Base-by-base conservation (phyloP, 2,329 filamentous ascomycete species). In the Aspergillus fructus region DNA sequence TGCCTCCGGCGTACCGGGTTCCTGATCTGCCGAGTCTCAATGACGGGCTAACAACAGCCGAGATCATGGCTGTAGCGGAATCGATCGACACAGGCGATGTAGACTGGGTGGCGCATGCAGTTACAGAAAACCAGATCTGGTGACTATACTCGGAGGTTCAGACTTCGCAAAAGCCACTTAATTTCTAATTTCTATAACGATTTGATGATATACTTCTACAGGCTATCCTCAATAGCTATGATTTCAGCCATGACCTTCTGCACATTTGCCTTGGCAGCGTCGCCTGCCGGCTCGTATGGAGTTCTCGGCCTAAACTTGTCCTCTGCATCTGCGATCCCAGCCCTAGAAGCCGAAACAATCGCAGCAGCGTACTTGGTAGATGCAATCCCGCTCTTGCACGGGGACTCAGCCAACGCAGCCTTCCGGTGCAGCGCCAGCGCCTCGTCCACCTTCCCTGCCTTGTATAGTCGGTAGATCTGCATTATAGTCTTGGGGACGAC, bases 361-460 rank as follows among this genome's bases (percentile, higher is more conserved):
- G 84, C 81, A 0, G 85, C 85, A 0, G 86, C 88, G 67, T 87
- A 89, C 74, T 90, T 90, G 19, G 83, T 85, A 2, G 79, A 79
- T 8, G 85, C 86, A 64, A 90, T 87, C 5, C 87, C 87, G 7
- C 80, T 79, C 73, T 90, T 89, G 65, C 83, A 84, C 1, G 84
- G 82, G 55, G 81, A 82, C 71, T 90, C 88, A 0, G 87, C 87
- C 52, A 89, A 72, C 5, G 87, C 85, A 0, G 86, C 84, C 67
- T 81, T 82, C 55, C 79, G 75, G 64, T 90, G 87, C 68, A 90
- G 68, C 49, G 75, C 77, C 59, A 88, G 63, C 1, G 87, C 88
- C 65, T 88, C 84, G 1, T 80, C 73, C 7, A 75, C 68, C 66
- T 83, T 82, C 0, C 86, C 86, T 49, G 76, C 77, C 58, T 77